phyloP scores from a whole-genome alignment of 2,329 filamentous ascomycete genomes.

The Trichophyton benhamiae region DNA sequence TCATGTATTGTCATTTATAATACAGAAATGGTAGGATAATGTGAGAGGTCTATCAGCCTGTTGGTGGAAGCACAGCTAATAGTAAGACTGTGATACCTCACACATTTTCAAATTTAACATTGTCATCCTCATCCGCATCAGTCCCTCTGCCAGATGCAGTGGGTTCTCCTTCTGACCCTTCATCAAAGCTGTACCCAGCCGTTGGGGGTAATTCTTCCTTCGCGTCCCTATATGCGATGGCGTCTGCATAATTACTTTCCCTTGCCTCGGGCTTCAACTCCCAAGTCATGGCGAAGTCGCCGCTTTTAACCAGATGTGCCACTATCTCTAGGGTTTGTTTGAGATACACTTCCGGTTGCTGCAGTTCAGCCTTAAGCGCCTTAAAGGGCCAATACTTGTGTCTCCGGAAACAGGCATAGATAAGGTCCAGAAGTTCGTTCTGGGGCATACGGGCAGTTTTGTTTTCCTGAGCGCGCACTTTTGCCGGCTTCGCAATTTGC shows the following conservation, averaged over 20 bases:
- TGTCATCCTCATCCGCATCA: constrained; percentile 50
- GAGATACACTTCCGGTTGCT: constrained; percentile 87
- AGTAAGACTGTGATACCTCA: constrained; percentile 16
- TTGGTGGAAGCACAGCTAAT: too few species aligned
- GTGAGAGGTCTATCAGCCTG: too few species aligned
- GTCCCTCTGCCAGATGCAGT: constrained; percentile 42
- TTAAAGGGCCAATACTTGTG: constrained; percentile 95
- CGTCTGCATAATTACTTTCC: constrained; percentile 37
- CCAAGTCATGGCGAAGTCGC: constrained; percentile 76
- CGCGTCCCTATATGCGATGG: constrained; percentile 32
- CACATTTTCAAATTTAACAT: constrained; percentile 73
- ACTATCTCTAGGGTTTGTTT: constrained; percentile 74
- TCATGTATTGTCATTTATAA: neutral
- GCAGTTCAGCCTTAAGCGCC: constrained; percentile 60
- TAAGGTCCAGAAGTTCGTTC: constrained; percentile 72
- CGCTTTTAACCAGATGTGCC: constrained; percentile 68
- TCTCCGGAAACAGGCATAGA: constrained; percentile 71
- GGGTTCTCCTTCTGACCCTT: constrained; percentile 40
- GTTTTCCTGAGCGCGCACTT: constrained; percentile 49
- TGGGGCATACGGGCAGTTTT: constrained; percentile 85
- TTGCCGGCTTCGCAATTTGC: constrained; percentile 43
- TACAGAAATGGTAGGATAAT: neutral
- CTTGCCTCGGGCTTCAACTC: constrained; percentile 61
- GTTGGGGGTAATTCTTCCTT: constrained; percentile 42
- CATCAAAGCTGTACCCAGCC: constrained; percentile 36